Conservation (phyloP, 768 basidiomycete species). For the Mycena sanguinolenta region DNA sequence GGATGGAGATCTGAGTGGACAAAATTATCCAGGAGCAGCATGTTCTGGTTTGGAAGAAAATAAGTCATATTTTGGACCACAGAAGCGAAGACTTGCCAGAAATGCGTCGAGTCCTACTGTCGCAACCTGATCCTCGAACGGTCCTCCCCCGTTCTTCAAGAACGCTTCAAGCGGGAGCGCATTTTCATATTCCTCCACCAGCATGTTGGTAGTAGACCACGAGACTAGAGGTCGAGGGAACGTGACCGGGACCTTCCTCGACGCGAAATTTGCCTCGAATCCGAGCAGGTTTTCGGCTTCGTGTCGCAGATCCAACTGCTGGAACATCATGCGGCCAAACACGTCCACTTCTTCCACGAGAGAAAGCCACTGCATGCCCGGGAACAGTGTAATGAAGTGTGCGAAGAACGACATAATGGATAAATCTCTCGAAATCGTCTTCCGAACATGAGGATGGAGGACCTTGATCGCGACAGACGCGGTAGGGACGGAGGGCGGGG, state of each 20-base stretch:
- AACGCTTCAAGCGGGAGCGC: constrained; percentile 92
- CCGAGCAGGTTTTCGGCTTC: constrained; percentile 89
- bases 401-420: constrained; percentile 97
- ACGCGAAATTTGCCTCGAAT: constrained; percentile 90
- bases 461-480: constrained; percentile 96
- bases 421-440: constrained; percentile 90
- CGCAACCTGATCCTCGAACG: constrained; percentile 90
- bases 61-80: constrained; percentile 13
- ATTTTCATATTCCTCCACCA: constrained; percentile 95
- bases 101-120: constrained; percentile 96
- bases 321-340: constrained; percentile 97
- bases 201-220: constrained; percentile 85
- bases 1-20: constrained; percentile 93
- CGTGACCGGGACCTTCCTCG: constrained; percentile 83
- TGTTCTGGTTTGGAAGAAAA: constrained; percentile 71
- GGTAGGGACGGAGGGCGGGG: constrained; percentile 81
- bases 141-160: constrained; percentile 90
- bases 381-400: constrained; percentile 78
- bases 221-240: constrained; percentile 90
- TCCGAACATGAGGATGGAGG: constrained; percentile 87
- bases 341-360: constrained; percentile 95
- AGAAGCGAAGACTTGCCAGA: constrained; percentile 66
- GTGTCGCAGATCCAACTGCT: constrained; percentile 90
- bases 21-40: constrained; percentile 98
- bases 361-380: constrained; percentile 97